A percentile compares a stretch with the other conserved stretches of the same genome.
Conservation (phyloP, 2,329 filamentous ascomycete genomes). For the Meredithiella fracta region DNA sequence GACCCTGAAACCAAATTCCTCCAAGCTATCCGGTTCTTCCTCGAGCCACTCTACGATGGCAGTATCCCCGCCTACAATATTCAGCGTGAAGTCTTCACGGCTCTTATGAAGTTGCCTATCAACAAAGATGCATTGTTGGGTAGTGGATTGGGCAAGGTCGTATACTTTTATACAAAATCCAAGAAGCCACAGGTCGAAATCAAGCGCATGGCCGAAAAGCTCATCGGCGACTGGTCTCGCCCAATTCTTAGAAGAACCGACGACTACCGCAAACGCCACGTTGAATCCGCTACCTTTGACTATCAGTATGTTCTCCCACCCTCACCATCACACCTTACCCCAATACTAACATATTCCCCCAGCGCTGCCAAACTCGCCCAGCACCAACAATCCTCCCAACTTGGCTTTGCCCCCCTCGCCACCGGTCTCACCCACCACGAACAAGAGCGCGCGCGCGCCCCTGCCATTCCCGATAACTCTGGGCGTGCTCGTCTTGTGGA, state of each 20-base stretch:
- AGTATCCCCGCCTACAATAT: constrained; percentile 93
- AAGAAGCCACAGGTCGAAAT: constrained; percentile 76
- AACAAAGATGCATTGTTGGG: constrained; percentile 81
- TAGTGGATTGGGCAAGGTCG: constrained; percentile 88
- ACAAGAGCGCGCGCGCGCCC: constrained; percentile 39
- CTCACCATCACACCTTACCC: background rate
- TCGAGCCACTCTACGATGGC: constrained; percentile 87
- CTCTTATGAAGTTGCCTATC: constrained; percentile 65
- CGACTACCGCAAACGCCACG: constrained; percentile 74
- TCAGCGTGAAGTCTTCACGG: constrained; percentile 80
- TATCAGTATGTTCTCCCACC: constrained; percentile 34
- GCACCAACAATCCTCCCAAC: constrained; percentile 31
- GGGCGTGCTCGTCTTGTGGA: constrained; percentile 42
- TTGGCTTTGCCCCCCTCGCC: constrained; percentile 34
- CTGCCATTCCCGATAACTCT: constrained; percentile 36
- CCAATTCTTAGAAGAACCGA: constrained; percentile 87
- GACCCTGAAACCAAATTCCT: constrained; percentile 92
- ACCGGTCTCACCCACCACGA: constrained; percentile 25
- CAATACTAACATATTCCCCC: constrained; percentile 7
- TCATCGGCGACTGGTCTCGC: constrained; percentile 91
- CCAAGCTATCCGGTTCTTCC: constrained; percentile 89
- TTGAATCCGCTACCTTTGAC: constrained; percentile 48
- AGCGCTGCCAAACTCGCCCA: constrained; percentile 39
- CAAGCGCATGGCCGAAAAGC: constrained; percentile 80
- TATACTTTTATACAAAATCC: constrained; percentile 92